Evolutionary conservation across 768 basidiomycete species (phyloP), one percentile per base, ranked within the genome.

Genomic region (Phaeotremella skinneri): DNA sequence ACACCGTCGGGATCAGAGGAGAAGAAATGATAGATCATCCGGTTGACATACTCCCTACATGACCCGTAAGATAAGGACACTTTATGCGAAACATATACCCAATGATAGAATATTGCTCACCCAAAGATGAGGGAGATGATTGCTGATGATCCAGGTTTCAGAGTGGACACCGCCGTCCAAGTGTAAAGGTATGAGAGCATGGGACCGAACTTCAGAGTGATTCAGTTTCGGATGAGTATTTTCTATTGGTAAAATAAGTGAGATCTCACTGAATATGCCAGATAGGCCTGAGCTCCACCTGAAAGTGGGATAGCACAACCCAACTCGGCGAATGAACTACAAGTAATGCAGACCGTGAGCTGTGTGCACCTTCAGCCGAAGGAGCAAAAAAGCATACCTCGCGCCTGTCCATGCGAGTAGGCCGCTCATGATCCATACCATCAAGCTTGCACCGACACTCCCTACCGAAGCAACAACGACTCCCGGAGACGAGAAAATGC

Each of bases 401-500:
- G 91, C 91, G 20, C 94, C 94, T 2, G 94, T 96, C 94, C 93
- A 97, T 4, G 84, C 90, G 9, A 98, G 80, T 23, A 93, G 54
- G 4, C 92, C 94, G 55, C 89, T 87, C 2, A 82, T 79, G 4
- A 89, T 63, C 93, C 94, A 97, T 3, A 96, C 89, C 17, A 82
- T 32, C 14, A 98, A 78, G 79, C 91, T 91, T 11, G 91, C 89
- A 11, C 93, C 94, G 0, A 92, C 89, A 66, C 88, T 91, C 34
- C 90, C 82, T 0, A 88, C 87, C 70, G 93, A 90, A 9, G 90
- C 87, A 26, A 93, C 85, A 1, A 97, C 86, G 26, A 97, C 85
- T 1, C 94, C 94, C 1, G 93, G 91, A 4, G 90, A 92, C 2
- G 90, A 92, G 79, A 94, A 96, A 58, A 96, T 96, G 31, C 91